phyloP scores from a whole-genome alignment of 1,284 basidiomycete genomes.

The Cyathus olla region DNA sequence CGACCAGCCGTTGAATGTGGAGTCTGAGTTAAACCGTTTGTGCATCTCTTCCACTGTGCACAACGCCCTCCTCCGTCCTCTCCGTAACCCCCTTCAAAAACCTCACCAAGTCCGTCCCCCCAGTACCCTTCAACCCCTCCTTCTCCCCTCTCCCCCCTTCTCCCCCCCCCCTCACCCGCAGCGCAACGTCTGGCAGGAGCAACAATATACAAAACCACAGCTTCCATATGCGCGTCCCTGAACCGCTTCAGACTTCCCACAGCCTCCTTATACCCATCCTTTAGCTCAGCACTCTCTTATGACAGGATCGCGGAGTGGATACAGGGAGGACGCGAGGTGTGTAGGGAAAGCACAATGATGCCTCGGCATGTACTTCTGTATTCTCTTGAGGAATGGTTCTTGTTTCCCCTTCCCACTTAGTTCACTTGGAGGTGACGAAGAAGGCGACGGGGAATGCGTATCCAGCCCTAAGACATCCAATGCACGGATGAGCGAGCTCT shows the following conservation, averaged over 20 bases:
- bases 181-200: constrained; percentile 59
- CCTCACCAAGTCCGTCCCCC: constrained; percentile 82
- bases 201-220: constrained; percentile 86
- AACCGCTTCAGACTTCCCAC: constrained; percentile 81
- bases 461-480: constrained; percentile 92
- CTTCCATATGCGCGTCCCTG: constrained; percentile 86
- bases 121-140: too few species aligned
- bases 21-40: too few species aligned
- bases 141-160: constrained; percentile 17
- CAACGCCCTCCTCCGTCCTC: too few species aligned
- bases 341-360: constrained; percentile 88
- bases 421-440: constrained; percentile 6
- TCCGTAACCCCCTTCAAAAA: constrained; percentile 87
- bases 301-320: constrained; percentile 63
- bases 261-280: constrained; percentile 79
- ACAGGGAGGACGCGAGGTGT: constrained; percentile 71
- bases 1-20: too few species aligned
- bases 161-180: constrained; percentile 7
- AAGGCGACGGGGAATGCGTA: constrained; percentile 49
- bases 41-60: too few species aligned
- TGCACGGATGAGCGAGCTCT: constrained; percentile 90
- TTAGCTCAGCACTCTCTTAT: constrained; percentile 36
- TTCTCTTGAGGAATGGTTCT: constrained; percentile 74
- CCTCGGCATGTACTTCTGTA: constrained; percentile 91
- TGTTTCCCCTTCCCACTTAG: constrained; percentile 13